phyloP scores from a whole-genome alignment of 345 rosid species.

The Turritis glabra region DNA sequence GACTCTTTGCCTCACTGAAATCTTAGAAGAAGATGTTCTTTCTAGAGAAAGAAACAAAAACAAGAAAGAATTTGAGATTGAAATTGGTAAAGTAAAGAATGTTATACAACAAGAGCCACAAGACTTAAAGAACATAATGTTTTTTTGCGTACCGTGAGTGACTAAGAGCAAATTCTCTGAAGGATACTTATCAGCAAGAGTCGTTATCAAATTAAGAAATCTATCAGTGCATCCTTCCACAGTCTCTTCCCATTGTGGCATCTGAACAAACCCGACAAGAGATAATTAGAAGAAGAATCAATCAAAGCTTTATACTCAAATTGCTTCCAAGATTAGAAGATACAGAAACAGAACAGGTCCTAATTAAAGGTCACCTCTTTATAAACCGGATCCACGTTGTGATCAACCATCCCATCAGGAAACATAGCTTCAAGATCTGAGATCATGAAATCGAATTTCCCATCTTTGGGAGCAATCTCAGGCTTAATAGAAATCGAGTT shows the following conservation, averaged over 20 bases:
- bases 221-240: slow-evolving; percentile 45
- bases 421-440: slow-evolving; percentile 60
- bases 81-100: neutral
- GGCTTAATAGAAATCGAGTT: slow-evolving; percentile 50
- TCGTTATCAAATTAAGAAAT: slow-evolving; percentile 47
- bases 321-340: neutral
- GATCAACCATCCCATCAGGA: slow-evolving; percentile 67
- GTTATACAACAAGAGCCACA: neutral
- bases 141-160: slow-evolving; percentile 60
- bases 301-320: neutral
- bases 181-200: slow-evolving; percentile 82
- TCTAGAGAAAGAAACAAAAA: too few relatives aligned
- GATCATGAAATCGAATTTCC: slow-evolving; percentile 51
- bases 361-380: slow-evolving; percentile 46
- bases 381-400: slow-evolving; percentile 40
- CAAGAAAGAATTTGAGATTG: too few relatives aligned
- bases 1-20: slow-evolving; percentile 16
- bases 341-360: neutral
- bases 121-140: neutral
- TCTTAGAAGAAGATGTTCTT: neutral
- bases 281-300: too few relatives aligned
- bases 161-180: slow-evolving; percentile 74
- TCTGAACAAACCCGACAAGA: slow-evolving; percentile 37
- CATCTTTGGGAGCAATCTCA: slow-evolving; percentile 59
- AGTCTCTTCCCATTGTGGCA: slow-evolving; percentile 77